phyloP scores from a whole-genome alignment of 371 early-diverging fungal species.

The Catenaria anguillulae region DNA sequence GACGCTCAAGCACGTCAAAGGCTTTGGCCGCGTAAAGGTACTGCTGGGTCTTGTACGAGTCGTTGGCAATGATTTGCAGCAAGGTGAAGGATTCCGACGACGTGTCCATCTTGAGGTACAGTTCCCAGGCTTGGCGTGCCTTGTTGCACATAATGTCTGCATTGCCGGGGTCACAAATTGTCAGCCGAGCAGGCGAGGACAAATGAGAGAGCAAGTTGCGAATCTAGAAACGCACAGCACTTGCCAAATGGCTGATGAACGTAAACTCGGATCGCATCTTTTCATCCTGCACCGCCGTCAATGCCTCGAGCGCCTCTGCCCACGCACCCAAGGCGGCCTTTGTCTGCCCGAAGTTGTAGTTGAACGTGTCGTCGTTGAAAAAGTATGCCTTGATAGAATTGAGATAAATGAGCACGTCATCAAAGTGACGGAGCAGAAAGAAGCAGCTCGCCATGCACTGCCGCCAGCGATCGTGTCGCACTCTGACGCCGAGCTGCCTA shows the following conservation, averaged over 20 bases:
- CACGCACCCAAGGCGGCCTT: constrained; percentile 31
- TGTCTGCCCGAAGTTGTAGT: constrained; percentile 37
- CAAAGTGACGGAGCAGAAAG: constrained; percentile 34
- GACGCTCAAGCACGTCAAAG: constrained; percentile 35
- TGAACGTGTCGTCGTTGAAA: constrained; percentile 41
- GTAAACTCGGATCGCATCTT: constrained; percentile 31
- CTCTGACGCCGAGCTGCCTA: constrained; percentile 33
- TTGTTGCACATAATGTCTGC: constrained; percentile 40
- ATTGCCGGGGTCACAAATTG: no score
- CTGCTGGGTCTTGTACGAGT: constrained; percentile 33
- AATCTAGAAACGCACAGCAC: constrained; percentile 32
- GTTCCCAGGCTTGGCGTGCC: constrained; percentile 35
- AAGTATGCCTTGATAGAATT: constrained; percentile 42
- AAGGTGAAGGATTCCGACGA: constrained; percentile 37
- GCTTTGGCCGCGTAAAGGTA: constrained; percentile 33
- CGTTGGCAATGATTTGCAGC: constrained; percentile 35
- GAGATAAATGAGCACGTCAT: constrained; percentile 36
- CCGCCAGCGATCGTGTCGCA: constrained; percentile 42
- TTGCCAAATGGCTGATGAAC: constrained; percentile 30
- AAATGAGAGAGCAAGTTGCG: no score
- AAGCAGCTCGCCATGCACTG: constrained; percentile 42
- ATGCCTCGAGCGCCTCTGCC: constrained; percentile 33
- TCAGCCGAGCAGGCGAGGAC: no score
- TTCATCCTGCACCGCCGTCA: constrained; percentile 31
- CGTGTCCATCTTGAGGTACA: constrained; percentile 40